These are phyloP conservation scores for Misopates orontium DNA, from an alignment of 257 asterid genomes.

Conservation along the genomic window DNA sequence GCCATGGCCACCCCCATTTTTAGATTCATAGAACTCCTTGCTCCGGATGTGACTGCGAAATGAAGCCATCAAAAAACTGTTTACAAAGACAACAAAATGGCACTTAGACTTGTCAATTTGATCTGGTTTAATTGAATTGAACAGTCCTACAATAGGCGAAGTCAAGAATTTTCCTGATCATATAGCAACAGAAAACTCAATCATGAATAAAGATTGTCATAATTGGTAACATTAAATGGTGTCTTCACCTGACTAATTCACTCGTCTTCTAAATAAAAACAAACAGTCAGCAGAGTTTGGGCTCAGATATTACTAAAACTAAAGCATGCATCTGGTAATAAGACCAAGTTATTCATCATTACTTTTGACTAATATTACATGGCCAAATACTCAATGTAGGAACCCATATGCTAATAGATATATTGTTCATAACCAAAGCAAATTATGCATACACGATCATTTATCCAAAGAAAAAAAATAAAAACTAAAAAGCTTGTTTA, in stretches of 20 bases:
- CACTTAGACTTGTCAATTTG: too few species aligned
- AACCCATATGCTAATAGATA: neutral
- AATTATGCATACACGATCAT: slow-evolving; percentile 10
- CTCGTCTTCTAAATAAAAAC: neutral
- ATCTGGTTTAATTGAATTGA: too few species aligned
- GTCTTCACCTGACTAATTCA: neutral
- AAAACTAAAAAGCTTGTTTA: slow-evolving; percentile 16
- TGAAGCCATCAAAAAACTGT: slow-evolving; percentile 82
- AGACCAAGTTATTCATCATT: neutral
- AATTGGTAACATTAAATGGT: neutral
- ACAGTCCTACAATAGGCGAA: too few species aligned
- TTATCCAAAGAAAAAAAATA: too few species aligned
- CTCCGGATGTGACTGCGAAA: slow-evolving; percentile 68
- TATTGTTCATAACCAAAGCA: neutral
- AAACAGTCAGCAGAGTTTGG: neutral
- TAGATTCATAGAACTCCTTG: slow-evolving; percentile 50
- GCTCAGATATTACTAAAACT: neutral
- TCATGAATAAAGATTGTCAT: neutral
- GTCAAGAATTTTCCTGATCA: neutral
- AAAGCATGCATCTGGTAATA: neutral
- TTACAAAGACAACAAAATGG: slow-evolving; percentile 46
- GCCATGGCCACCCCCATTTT: slow-evolving; percentile 32
- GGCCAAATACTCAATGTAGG: slow-evolving; percentile 3
- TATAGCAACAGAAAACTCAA: neutral
- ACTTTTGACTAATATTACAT: neutral